Conservation (phyloP, 1,139 yeast species). For the Zygosaccharomyces pseudobailii region DNA sequence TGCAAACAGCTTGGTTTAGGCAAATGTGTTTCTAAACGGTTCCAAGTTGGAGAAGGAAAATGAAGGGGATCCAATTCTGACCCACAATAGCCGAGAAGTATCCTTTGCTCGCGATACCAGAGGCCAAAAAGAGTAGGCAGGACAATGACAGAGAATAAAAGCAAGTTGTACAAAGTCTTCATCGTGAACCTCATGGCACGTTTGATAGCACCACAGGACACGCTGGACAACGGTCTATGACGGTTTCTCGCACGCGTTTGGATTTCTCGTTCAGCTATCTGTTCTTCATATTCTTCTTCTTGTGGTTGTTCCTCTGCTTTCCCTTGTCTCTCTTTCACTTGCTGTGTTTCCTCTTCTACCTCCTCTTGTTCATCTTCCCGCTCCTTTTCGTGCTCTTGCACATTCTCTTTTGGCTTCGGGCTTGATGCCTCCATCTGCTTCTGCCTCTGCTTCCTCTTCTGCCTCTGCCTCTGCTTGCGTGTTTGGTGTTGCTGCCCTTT, state of each 20-base stretch:
- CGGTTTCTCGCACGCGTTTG: neutral
- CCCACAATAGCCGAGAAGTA: slow-evolving; percentile 65
- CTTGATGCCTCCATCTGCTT: neutral
- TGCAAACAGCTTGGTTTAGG: slow-evolving; percentile 60
- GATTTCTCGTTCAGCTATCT: neutral
- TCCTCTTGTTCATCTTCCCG: slow-evolving; percentile 14
- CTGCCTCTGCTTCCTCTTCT: slow-evolving; percentile 5
- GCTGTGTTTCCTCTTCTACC: neutral
- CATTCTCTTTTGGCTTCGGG: slow-evolving; percentile 7
- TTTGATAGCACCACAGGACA: neutral
- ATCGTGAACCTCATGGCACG: slow-evolving; percentile 7
- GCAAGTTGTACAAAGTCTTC: slow-evolving; percentile 11
- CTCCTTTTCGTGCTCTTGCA: slow-evolving; percentile 10
- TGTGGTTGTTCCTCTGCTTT: neutral
- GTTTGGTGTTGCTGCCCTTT: neutral
- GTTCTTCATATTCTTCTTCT: neutral
- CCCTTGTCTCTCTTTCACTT: neutral
- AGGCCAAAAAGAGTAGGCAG: slow-evolving; percentile 37
- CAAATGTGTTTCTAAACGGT: slow-evolving; percentile 13
- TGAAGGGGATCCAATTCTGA: slow-evolving; percentile 42
- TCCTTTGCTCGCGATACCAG: slow-evolving; percentile 61
- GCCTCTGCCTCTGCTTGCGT: slow-evolving; percentile 11
- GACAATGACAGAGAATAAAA: slow-evolving; percentile 18
- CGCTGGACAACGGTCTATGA: too few species aligned
- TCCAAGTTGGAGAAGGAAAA: slow-evolving; percentile 22